These are phyloP conservation scores for Aspergillus floridensis DNA, from an alignment of 2,329 filamentous ascomycete species.

Conservation along the genomic window DNA sequence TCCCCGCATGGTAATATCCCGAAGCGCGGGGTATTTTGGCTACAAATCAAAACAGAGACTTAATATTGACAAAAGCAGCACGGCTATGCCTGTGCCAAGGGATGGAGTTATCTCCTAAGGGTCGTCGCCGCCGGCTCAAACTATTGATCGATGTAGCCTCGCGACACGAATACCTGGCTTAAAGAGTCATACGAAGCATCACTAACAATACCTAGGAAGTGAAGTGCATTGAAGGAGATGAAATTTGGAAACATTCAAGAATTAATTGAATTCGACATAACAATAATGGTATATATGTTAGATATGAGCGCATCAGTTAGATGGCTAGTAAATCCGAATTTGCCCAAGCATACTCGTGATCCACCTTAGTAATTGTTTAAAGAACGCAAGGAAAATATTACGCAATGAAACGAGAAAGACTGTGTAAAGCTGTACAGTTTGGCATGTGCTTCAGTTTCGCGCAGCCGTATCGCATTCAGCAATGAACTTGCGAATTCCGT, in stretches of 20 bases:
- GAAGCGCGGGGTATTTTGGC: no score
- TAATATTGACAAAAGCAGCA: no score
- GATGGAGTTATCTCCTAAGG: no score
- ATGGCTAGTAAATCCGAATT: neutral
- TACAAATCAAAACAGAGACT: no score
- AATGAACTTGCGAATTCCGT: conserved; percentile 66
- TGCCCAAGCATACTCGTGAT: neutral
- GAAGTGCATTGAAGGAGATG: neutral
- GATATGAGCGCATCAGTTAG: neutral
- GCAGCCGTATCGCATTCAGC: conserved; percentile 59
- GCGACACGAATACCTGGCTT: no score
- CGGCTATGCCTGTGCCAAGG: no score
- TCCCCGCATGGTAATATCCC: no score
- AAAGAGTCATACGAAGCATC: neutral
- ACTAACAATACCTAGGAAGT: neutral
- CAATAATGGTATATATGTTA: neutral
- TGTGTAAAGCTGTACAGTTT: conserved; percentile 17
- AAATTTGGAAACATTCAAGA: neutral
- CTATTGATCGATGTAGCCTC: neutral
- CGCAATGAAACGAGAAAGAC: conserved; percentile 14
- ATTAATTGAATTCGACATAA: neutral
- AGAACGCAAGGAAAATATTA: neutral
- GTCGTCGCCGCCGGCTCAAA: neutral
- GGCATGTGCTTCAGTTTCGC: conserved; percentile 13
- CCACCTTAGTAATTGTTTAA: neutral